Conservation (phyloP, 2,329 filamentous ascomycete species). For the Cryphonectria nitschkei region DNA sequence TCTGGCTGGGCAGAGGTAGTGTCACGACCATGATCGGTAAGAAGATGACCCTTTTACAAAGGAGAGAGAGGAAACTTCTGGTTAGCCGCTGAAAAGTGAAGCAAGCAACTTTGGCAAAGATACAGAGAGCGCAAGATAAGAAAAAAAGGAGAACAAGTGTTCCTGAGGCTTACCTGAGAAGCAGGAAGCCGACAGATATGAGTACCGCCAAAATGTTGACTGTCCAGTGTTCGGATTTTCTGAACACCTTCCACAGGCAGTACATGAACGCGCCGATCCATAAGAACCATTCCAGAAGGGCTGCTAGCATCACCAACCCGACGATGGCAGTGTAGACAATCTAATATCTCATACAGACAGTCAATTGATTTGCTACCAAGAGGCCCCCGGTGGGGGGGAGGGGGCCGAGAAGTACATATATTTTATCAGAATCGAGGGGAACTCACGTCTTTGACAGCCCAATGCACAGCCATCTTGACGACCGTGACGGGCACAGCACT, state of each 20-base stretch:
- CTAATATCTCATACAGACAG: constrained; percentile 49
- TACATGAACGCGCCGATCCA: constrained; percentile 95
- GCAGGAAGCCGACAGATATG: constrained; percentile 74
- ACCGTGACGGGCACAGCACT: background rate
- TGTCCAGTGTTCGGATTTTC: constrained; percentile 87
- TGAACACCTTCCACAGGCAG: constrained; percentile 84
- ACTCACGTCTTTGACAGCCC: constrained; percentile 43
- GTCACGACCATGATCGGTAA: constrained; percentile 94
- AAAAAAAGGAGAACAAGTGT: background rate
- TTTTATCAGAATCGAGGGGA: background rate
- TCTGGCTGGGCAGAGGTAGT: constrained; percentile 74
- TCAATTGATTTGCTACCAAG: background rate
- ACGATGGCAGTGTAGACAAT: constrained; percentile 85
- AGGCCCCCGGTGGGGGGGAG: too few species aligned
- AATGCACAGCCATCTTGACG: constrained; percentile 25
- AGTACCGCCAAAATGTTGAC: constrained; percentile 77
- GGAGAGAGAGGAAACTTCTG: background rate
- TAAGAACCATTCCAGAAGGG: constrained; percentile 89
- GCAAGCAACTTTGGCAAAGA: too few species aligned
- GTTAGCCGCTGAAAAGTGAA: background rate
- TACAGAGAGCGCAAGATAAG: background rate
- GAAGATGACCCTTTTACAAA: constrained; percentile 69
- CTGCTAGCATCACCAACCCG: constrained; percentile 79
- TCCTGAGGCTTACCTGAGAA: constrained; percentile 64
- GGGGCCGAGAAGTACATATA: too few species aligned